Evolutionary conservation across 1,139 yeast species (phyloP).

Genomic region (Saccharomyces uvarum): DNA sequence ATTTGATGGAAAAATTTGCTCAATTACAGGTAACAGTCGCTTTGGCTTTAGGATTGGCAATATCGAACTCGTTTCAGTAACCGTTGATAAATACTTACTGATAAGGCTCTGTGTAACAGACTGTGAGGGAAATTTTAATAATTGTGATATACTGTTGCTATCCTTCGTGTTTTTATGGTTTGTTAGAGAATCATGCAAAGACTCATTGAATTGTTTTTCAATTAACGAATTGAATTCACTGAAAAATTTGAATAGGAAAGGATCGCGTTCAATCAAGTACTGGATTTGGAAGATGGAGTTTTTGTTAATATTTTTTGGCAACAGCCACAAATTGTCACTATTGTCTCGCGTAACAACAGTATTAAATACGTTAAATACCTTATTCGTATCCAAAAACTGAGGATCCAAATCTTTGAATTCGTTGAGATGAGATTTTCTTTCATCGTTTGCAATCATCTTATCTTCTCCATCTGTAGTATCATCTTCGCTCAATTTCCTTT

Average conservation of each 20-base stretch:
- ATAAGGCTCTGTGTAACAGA: slow-evolving; percentile 15
- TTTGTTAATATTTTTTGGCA: neutral
- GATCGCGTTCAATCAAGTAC: neutral
- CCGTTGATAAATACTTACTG: slow-evolving; percentile 14
- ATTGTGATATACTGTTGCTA: neutral
- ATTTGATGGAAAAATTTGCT: slow-evolving; percentile 17
- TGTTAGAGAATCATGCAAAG: neutral
- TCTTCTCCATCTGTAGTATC: neutral
- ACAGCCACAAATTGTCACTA: neutral
- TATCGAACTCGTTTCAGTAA: slow-evolving; percentile 16
- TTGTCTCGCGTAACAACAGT: neutral
- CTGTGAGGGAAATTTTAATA: slow-evolving; percentile 17
- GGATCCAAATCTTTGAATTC: slow-evolving; percentile 5
- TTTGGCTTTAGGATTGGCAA: slow-evolving; percentile 21
- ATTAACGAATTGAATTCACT: neutral
- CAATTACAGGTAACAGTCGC: slow-evolving; percentile 13
- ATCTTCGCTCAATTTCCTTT: slow-evolving; percentile 10
- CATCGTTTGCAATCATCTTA: neutral
- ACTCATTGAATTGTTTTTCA: neutral
- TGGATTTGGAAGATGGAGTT: neutral
- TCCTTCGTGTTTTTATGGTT: neutral
- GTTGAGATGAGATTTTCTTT: neutral
- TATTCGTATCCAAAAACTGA: slow-evolving; percentile 2
- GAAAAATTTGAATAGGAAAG: neutral
- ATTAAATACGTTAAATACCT: slow-evolving; percentile 1